phyloP scores from a whole-genome alignment of 345 rosid genomes.

The Hibiscus tridactylites region DNA sequence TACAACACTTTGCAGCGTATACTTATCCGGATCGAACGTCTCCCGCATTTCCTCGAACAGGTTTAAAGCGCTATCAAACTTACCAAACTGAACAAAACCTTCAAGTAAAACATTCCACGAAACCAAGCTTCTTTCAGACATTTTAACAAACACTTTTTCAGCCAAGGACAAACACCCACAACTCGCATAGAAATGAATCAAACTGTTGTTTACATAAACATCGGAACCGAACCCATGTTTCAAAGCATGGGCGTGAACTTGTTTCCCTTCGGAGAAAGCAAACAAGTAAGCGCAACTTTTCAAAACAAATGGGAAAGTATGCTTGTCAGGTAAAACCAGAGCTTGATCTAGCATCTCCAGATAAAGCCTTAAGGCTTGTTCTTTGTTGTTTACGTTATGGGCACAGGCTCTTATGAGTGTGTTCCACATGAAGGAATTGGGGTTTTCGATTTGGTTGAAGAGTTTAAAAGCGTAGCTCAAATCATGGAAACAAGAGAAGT shows the following conservation, averaged over 20 bases:
- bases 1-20: slow-evolving; percentile 57
- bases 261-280: slow-evolving; percentile 56
- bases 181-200: slow-evolving; percentile 64
- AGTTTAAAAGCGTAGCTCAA: slow-evolving; percentile 42
- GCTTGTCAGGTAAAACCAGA: slow-evolving; percentile 48
- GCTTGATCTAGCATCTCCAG: slow-evolving; percentile 46
- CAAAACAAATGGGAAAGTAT: slow-evolving; percentile 75
- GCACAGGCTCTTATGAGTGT: slow-evolving; percentile 71
- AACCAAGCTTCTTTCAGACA: slow-evolving; percentile 60
- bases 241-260: slow-evolving; percentile 53
- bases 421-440: slow-evolving; percentile 82
- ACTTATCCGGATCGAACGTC: slow-evolving; percentile 55
- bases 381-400: slow-evolving; percentile 35
- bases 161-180: slow-evolving; percentile 55
- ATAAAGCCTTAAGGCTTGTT: slow-evolving; percentile 43
- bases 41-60: slow-evolving; percentile 44
- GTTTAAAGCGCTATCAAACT: slow-evolving; percentile 41
- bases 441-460: slow-evolving; percentile 37
- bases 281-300: slow-evolving; percentile 70
- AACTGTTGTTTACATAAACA: slow-evolving; percentile 66
- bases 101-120: slow-evolving; percentile 74
- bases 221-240: slow-evolving; percentile 57
- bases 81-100: slow-evolving; percentile 54
- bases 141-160: slow-evolving; percentile 49
- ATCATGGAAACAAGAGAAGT: slow-evolving; percentile 38